A percentile compares a stretch with the other conserved stretches of the same genome.
Conservation (phyloP, 2,329 filamentous ascomycete genomes). For the Biscogniauxia mediterranea region DNA sequence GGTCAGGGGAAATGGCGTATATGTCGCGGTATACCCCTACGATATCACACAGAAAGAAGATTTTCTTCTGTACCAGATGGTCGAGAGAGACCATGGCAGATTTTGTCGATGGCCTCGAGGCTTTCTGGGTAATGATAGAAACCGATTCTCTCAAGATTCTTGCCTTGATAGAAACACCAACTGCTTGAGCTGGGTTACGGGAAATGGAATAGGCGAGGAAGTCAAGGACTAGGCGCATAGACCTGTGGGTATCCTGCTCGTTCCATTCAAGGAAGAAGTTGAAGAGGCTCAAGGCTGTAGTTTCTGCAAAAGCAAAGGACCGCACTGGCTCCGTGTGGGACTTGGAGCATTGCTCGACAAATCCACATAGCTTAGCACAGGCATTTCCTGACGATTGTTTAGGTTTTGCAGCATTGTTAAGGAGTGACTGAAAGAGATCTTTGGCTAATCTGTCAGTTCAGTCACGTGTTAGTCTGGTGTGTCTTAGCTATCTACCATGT, state of each 20-base stretch:
- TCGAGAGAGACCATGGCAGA: constrained; percentile 67
- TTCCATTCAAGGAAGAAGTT: constrained; percentile 66
- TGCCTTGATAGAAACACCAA: constrained; percentile 39
- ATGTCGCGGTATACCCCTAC: constrained; percentile 40
- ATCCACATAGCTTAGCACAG: constrained; percentile 60
- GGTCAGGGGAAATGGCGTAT: constrained; percentile 24
- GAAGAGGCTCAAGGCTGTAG: constrained; percentile 51
- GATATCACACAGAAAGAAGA: constrained; percentile 50
- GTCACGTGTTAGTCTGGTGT: constrained; percentile 12
- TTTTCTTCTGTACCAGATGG: constrained; percentile 60
- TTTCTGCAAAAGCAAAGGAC: constrained; percentile 51
- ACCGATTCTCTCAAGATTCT: constrained; percentile 52
- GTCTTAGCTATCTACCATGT: no score
- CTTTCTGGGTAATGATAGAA: constrained; percentile 58
- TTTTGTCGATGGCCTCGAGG: constrained; percentile 64
- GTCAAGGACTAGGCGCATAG: constrained; percentile 62
- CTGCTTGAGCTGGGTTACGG: constrained; percentile 46
- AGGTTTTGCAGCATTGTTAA: constrained; percentile 50
- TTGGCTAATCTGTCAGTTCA: constrained; percentile 32
- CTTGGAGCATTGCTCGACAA: constrained; percentile 58
- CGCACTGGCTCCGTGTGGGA: constrained; percentile 43
- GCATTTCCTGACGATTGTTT: constrained; percentile 55
- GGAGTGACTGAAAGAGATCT: constrained; percentile 46
- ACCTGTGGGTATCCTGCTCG: constrained; percentile 62
- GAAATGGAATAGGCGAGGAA: constrained; percentile 50